These are phyloP conservation scores for Thelephora ganbajun DNA, from an alignment of 768 basidiomycete genomes.

Conservation along the genomic window DNA sequence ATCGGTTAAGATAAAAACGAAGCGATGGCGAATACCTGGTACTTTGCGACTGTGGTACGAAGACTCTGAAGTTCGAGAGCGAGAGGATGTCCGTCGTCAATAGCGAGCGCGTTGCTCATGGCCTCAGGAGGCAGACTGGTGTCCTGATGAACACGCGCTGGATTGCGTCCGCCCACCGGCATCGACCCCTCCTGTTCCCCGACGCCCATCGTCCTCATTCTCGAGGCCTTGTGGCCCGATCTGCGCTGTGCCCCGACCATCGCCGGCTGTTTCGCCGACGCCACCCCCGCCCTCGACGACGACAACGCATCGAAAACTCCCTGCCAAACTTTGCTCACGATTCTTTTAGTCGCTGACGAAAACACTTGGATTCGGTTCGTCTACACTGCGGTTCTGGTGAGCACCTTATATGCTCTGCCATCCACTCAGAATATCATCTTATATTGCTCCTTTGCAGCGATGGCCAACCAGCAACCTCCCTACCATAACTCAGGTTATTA, in stretches of 20 bases:
- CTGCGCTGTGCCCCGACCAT: too few relatives aligned
- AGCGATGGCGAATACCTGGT: constrained; percentile 18
- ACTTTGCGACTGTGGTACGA: constrained; percentile 19
- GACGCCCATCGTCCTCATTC: too few relatives aligned
- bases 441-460: neutral
- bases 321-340: too few relatives aligned
- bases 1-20: constrained; percentile 7
- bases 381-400: too few relatives aligned
- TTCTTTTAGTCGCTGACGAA: too few relatives aligned
- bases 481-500: neutral
- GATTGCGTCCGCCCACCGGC: too few relatives aligned
- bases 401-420: neutral
- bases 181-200: too few relatives aligned
- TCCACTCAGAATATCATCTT: neutral
- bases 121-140: neutral
- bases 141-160: neutral
- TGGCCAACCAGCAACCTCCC: neutral
- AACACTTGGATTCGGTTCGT: too few relatives aligned
- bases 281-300: too few relatives aligned
- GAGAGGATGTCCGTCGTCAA: constrained; percentile 24
- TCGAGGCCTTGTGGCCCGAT: too few relatives aligned
- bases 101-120: constrained; percentile 4
- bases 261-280: too few relatives aligned
- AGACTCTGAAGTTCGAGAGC: constrained; percentile 22
- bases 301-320: too few relatives aligned